Evolutionary conservation across 2,329 filamentous ascomycete species (phyloP).

Genomic region (Ophiostoma perfectum): DNA sequence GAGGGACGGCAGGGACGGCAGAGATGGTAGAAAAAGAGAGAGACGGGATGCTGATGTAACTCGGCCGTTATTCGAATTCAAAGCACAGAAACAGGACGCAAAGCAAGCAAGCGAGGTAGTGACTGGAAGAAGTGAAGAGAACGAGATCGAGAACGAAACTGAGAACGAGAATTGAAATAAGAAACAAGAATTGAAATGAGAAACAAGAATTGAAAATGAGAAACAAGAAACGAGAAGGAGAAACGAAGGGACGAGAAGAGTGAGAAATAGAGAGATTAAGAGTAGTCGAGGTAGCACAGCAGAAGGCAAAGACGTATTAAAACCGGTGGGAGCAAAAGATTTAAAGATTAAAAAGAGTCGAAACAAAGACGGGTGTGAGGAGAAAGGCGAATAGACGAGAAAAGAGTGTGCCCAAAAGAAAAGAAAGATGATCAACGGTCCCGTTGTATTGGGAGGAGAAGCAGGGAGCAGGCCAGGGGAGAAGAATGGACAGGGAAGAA

Average conservation of each 20-base stretch:
- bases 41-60: neutral
- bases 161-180: neutral
- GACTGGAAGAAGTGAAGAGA: neutral
- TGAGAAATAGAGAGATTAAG: too few species aligned
- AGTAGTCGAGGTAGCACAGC: too few species aligned
- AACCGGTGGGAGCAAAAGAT: neutral
- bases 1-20: neutral
- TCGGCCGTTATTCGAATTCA: too few species aligned
- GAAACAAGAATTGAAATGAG: neutral
- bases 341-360: neutral
- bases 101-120: neutral
- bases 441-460: slow-evolving; percentile 7
- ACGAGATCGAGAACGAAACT: neutral
- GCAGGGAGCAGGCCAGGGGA: neutral
- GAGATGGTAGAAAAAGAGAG: neutral
- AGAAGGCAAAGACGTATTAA: neutral
- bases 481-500: neutral
- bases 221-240: too few species aligned
- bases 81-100: neutral
- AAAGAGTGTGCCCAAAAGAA: neutral
- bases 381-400: too few species aligned
- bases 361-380: neutral
- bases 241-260: too few species aligned
- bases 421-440: neutral
- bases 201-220: neutral